These are phyloP conservation scores for Epichloe festucae DNA, from an alignment of 2,329 filamentous ascomycete species.

Conservation along the genomic window DNA sequence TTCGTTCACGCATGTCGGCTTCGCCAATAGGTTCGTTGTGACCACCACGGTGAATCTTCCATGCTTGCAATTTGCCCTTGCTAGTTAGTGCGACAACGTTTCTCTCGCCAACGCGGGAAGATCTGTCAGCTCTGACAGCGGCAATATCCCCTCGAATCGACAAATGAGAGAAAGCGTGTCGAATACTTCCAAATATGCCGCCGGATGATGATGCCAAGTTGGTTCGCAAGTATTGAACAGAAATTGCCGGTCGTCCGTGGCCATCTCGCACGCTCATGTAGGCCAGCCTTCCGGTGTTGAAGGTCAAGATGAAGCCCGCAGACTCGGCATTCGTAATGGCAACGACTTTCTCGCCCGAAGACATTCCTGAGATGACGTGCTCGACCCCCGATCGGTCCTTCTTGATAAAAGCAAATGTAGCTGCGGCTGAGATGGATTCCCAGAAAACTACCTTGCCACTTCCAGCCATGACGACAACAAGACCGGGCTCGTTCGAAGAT, in stretches of 20 bases:
- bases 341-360: conserved; percentile 63
- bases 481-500: conserved; percentile 66
- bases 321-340: conserved; percentile 72
- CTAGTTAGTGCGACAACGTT: conserved; percentile 70
- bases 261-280: conserved; percentile 77
- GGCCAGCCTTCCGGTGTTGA: conserved; percentile 75
- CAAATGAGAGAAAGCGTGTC: conserved; percentile 58
- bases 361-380: conserved; percentile 58
- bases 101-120: conserved; percentile 65
- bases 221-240: conserved; percentile 61
- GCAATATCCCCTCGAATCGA: conserved; percentile 65
- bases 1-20: conserved; percentile 51
- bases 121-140: conserved; percentile 62
- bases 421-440: conserved; percentile 86
- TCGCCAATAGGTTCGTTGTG: conserved; percentile 65
- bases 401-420: conserved; percentile 69
- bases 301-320: conserved; percentile 72
- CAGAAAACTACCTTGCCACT: conserved; percentile 84
- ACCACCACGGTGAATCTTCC: conserved; percentile 81
- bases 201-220: conserved; percentile 40
- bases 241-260: conserved; percentile 73
- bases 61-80: conserved; percentile 66
- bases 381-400: conserved; percentile 73
- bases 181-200: conserved; percentile 71
- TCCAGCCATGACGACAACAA: conserved; percentile 74